Conservation (phyloP, 441 rosid species). For the Populus hybrid region DNA sequence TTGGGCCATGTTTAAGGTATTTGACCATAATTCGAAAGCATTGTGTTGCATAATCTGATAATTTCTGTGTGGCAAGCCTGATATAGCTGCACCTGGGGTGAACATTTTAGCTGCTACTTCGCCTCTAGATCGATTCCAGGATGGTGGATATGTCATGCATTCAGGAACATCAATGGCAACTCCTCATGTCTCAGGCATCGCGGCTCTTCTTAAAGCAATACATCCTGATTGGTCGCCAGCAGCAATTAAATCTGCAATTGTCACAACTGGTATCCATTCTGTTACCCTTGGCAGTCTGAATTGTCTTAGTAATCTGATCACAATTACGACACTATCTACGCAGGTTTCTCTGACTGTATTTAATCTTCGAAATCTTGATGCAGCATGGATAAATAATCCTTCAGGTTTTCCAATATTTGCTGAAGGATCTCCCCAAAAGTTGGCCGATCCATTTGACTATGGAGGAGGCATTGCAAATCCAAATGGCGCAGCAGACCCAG, state of each 20-base stretch:
- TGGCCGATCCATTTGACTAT: constrained; percentile 74
- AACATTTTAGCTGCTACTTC: constrained; percentile 39
- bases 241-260: constrained; percentile 77
- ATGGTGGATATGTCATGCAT: constrained; percentile 59
- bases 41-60: neutral
- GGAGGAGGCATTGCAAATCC: constrained; percentile 81
- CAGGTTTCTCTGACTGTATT: neutral
- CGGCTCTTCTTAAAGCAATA: constrained; percentile 62
- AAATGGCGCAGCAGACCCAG: constrained; percentile 67
- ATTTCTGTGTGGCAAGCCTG: constrained; percentile 38
- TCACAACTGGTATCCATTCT: constrained; percentile 51
- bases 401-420: constrained; percentile 38
- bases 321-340: constrained; percentile 23
- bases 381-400: constrained; percentile 44
- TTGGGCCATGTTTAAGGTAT: neutral
- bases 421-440: constrained; percentile 51
- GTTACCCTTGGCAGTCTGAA: constrained; percentile 42
- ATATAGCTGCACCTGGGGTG: constrained; percentile 55
- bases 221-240: constrained; percentile 64
- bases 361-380: constrained; percentile 6
- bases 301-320: constrained; percentile 60
- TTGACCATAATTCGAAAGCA: neutral
- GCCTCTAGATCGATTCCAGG: constrained; percentile 18
- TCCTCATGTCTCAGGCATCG: constrained; percentile 80
- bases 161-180: constrained; percentile 93